Base-by-base conservation (phyloP, 495 filamentous ascomycete species). In the Elasticomyces elasticus region DNA sequence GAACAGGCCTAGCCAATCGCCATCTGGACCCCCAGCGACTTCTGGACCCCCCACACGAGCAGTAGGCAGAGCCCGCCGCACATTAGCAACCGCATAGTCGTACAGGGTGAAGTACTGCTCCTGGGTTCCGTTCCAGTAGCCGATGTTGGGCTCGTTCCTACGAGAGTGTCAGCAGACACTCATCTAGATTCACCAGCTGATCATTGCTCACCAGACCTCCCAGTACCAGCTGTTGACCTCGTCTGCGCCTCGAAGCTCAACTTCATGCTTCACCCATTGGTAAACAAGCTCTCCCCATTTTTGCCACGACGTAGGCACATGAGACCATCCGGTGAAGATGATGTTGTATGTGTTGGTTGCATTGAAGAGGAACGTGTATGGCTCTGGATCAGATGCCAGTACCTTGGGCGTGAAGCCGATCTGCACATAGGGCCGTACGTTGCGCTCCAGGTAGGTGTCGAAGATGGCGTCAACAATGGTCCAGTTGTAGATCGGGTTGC, bases 381-480 rank as follows among this genome's bases (percentile, higher is more conserved):
- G 58, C 6, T 60, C 44, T 27, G 58, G 53, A 24, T 52, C n/a
- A 11, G 46, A 43, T 2, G 52, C 26, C 26, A 60, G 38, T 19
- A 49, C 58, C 25, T 40, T 50, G n/a, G 58, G 58, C 52, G 47
- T 60, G 49, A 60, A 60, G 20, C 44, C 27, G 1, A 54, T 48
- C 48, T 60, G 46, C 10, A 38, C 58, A 31, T 60, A 60, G 17
- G 58, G 58, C 58, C 56, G 55, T 13, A 60, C 58, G 13, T 41
- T 46, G 2, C 28, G 22, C 45, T 25, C 41, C 11, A 60, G 58
- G 38, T 60, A 60, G 6, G 58, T 41, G 35, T 60, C 58, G 35
- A 60, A 60, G 46, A 60, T 60, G 23, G 35, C 22, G 43, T 60
- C 58, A 53, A 60, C 38, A n/a, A 60, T 49, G 20, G 58, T 56